Evolutionary conservation across 148 eudicot genomes (phyloP).

Genomic region (Rhododendron kiyosumense): DNA sequence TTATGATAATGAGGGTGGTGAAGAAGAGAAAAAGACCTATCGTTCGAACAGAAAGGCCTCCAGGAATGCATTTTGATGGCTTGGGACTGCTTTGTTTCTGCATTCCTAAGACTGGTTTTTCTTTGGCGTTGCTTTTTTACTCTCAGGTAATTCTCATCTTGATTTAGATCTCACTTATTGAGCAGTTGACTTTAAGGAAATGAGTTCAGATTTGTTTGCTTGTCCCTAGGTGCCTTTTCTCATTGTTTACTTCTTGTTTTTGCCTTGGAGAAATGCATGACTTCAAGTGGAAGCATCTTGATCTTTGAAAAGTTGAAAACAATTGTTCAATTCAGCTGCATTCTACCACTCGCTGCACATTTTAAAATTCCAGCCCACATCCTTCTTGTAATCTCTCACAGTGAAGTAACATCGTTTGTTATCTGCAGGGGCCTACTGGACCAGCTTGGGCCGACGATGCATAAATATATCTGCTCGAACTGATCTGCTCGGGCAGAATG

Average conservation of each 20-base stretch:
- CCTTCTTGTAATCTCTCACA: background rate
- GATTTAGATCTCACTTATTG: background rate
- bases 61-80: conserved; percentile 10
- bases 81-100: conserved; percentile 10
- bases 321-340: background rate
- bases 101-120: conserved; percentile 7
- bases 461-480: background rate
- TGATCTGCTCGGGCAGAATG: background rate
- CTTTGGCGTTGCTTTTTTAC: background rate
- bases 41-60: background rate
- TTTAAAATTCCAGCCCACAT: background rate
- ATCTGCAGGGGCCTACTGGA: background rate
- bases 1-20: background rate
- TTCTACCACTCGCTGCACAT: background rate
- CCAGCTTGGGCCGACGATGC: background rate
- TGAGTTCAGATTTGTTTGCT: conserved; percentile 1
- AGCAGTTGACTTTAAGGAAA: conserved; percentile 9
- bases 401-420: background rate
- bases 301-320: background rate
- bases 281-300: background rate
- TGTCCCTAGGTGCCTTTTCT: conserved; percentile 1
- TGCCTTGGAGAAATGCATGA: conserved; percentile 2
- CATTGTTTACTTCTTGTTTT: background rate
- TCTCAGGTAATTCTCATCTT: background rate
- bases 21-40: conserved; percentile 8